Conservation (phyloP, 768 basidiomycete species). For the Lyophyllum shimeji region DNA sequence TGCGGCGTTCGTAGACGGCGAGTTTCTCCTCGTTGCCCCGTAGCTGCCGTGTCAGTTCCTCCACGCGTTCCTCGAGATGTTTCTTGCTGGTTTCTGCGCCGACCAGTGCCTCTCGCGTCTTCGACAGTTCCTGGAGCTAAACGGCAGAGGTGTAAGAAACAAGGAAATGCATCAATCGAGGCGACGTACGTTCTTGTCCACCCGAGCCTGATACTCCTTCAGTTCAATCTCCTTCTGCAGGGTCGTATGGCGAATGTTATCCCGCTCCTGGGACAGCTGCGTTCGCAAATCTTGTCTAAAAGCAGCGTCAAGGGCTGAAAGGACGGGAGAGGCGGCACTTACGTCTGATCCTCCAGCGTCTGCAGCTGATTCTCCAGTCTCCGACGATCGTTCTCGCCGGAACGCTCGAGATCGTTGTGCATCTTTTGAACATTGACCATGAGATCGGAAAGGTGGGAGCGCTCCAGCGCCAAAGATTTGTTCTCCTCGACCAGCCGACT, state of each 20-base stretch:
- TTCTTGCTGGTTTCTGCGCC: slow-evolving; percentile 77
- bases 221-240: slow-evolving; percentile 80
- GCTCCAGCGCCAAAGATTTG: slow-evolving; percentile 72
- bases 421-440: slow-evolving; percentile 90
- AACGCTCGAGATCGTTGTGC: slow-evolving; percentile 84
- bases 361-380: slow-evolving; percentile 80
- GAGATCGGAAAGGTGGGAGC: slow-evolving; percentile 82
- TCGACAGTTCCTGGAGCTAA: slow-evolving; percentile 63
- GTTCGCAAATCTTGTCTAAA: slow-evolving; percentile 69
- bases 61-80: slow-evolving; percentile 72
- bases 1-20: slow-evolving; percentile 78
- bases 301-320: background rate
- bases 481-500: slow-evolving; percentile 83
- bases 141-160: slow-evolving; percentile 11
- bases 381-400: slow-evolving; percentile 78
- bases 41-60: slow-evolving; percentile 58
- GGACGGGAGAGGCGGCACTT: slow-evolving; percentile 21
- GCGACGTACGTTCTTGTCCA: slow-evolving; percentile 67
- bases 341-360: slow-evolving; percentile 80
- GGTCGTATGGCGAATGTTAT: slow-evolving; percentile 67
- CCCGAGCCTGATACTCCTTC: slow-evolving; percentile 68
- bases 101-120: slow-evolving; percentile 67
- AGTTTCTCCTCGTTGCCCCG: slow-evolving; percentile 84
- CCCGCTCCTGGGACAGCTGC: slow-evolving; percentile 74
- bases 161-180: too few relatives aligned